Evolutionary conservation across 2,329 filamentous ascomycete genomes (phyloP), one percentile per base, ranked within the genome.

Genomic region (Aspergillus luchuensis): DNA sequence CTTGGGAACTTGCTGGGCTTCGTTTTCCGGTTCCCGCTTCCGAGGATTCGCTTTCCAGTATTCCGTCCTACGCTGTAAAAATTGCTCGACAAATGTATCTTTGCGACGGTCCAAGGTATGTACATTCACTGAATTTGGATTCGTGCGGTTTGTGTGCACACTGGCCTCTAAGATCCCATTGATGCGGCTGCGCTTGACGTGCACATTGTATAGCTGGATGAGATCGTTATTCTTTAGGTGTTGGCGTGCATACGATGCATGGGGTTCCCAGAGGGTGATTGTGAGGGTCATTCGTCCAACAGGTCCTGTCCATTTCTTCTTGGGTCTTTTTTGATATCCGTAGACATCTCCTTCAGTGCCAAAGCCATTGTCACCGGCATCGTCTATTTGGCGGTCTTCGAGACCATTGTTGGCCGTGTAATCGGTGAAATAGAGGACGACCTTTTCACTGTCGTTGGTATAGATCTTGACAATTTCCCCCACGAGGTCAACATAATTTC

Each of bases 351-450:
- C 84, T 50, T 86, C 82, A 43, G 75, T 76, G 5, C 72, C 72
- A 6, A 72, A 25, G 17, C 6, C 8, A 17, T 15, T 30, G 25
- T 48, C 72, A 1, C 72, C 66, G 15, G 67, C 66, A 15, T 67
- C 69, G 8, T 78, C 73, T 36, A 79, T 71, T 13, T 70, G 68
- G 60, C 86, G 86, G 38, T 87, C 75, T 65, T 83, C 88, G 60
- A 97, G 87, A 1, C 69, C 61, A 0, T 80, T 70, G 69, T 97
- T 91, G 54, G 85, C 78, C 0, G 92, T 96, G 73, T 93, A 97
- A 74, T 97, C 93, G 0, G 91, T 90, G 17, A 96, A 79, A 80
- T 92, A 92, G 0, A 97, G 65, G 5, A 86, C 85, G 11, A 85
- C 76, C 59, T 76, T 84, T 25, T 83, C 81, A 49, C 66, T 67